Evolutionary conservation across 768 basidiomycete genomes (phyloP).

Genomic region (Fibroporia radiculosa): DNA sequence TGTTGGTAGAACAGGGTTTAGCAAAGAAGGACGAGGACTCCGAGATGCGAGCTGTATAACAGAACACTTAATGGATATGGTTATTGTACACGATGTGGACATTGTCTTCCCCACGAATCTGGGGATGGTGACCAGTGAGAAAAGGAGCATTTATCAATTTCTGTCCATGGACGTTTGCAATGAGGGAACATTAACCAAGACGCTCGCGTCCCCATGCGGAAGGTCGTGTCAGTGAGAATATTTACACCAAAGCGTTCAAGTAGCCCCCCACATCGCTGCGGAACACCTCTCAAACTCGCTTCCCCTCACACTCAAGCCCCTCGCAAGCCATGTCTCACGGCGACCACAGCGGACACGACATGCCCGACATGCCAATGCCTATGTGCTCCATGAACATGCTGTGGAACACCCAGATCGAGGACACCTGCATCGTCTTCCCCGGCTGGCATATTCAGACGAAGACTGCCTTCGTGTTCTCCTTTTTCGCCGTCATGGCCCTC

Average conservation of each 20-base stretch:
- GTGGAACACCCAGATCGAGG: slow-evolving; percentile 75
- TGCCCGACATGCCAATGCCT: slow-evolving; percentile 34
- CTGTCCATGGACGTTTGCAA: too few species aligned
- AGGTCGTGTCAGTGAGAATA: neutral
- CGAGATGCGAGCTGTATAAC: slow-evolving; percentile 53
- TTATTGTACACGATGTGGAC: slow-evolving; percentile 4
- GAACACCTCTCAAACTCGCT: neutral
- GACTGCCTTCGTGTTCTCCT: slow-evolving; percentile 54
- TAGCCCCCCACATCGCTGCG: neutral
- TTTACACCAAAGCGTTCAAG: neutral
- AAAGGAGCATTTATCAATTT: too few species aligned
- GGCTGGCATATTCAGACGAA: slow-evolving; percentile 67
- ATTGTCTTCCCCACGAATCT: too few species aligned
- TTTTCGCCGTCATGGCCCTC: slow-evolving; percentile 53
- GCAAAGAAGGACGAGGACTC: slow-evolving; percentile 84
- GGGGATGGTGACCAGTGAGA: too few species aligned
- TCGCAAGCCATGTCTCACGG: slow-evolving; percentile 24
- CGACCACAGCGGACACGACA: slow-evolving; percentile 39
- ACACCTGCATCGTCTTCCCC: slow-evolving; percentile 77
- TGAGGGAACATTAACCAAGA: too few species aligned
- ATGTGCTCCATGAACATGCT: slow-evolving; percentile 77
- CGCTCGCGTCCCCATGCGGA: neutral
- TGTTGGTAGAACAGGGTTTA: slow-evolving; percentile 71
- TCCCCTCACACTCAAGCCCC: neutral
- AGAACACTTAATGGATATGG: slow-evolving; percentile 3